These are phyloP conservation scores for Peniophora sp. DNA, from an alignment of 1,284 basidiomycete genomes.

Conservation along the genomic window DNA sequence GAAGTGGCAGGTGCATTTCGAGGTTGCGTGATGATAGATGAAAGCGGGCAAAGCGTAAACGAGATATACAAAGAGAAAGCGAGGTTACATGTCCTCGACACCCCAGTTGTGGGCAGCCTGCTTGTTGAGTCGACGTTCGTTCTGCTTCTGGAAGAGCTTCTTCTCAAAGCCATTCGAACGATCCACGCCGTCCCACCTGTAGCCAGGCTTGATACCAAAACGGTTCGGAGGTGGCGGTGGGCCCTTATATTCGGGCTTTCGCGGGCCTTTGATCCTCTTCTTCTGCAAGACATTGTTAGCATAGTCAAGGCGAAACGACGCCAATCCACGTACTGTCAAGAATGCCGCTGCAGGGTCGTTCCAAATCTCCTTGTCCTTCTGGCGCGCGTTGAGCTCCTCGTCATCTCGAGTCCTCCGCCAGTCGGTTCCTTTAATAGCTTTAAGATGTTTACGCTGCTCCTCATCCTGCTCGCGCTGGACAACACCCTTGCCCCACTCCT, in stretches of 20 bases:
- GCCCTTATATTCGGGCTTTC: slow-evolving; percentile 80
- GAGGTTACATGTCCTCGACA: slow-evolving; percentile 80
- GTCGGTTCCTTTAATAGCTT: slow-evolving; percentile 55
- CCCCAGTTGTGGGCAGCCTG: slow-evolving; percentile 78
- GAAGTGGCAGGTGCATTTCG: slow-evolving; percentile 6
- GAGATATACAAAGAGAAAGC: not conserved
- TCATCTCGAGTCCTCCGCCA: slow-evolving; percentile 84
- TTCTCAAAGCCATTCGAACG: slow-evolving; percentile 93
- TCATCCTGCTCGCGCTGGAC: slow-evolving; percentile 79
- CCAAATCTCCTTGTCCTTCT: slow-evolving; percentile 78
- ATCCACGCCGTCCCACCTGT: slow-evolving; percentile 96
- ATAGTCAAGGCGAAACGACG: not conserved
- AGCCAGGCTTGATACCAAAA: slow-evolving; percentile 91
- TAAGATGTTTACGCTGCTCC: slow-evolving; percentile 52
- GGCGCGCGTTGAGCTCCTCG: slow-evolving; percentile 74
- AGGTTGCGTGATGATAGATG: not conserved
- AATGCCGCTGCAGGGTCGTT: slow-evolving; percentile 95
- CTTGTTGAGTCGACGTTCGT: slow-evolving; percentile 61
- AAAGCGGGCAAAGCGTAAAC: not conserved
- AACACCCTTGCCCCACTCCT: slow-evolving; percentile 96
- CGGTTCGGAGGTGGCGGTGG: slow-evolving; percentile 90
- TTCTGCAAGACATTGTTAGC: slow-evolving; percentile 37
- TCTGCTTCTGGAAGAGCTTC: slow-evolving; percentile 79
- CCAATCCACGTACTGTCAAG: slow-evolving; percentile 58
- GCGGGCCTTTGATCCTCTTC: slow-evolving; percentile 66